Evolutionary conservation across 2,329 filamentous ascomycete genomes (phyloP).

Genomic region (Colletotrichum zoysiae): DNA sequence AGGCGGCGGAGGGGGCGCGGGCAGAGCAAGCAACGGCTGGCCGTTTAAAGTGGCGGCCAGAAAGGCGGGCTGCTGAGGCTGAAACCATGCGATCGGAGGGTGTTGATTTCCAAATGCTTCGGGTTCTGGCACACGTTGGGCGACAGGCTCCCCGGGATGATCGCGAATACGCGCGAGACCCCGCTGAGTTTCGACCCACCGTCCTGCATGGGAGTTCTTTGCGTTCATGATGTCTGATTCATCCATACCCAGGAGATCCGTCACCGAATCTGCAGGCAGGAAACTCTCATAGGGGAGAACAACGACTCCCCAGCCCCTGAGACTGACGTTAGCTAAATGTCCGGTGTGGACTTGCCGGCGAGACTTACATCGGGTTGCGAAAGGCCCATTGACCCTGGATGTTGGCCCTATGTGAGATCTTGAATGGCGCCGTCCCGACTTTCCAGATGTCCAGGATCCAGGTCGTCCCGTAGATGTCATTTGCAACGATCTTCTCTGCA

Average conservation of each 20-base stretch:
- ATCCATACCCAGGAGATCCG: slow-evolving; percentile 28
- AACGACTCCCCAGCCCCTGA: slow-evolving; percentile 64
- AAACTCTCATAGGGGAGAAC: slow-evolving; percentile 60
- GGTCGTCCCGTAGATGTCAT: slow-evolving; percentile 62
- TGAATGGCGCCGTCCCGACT: slow-evolving; percentile 38
- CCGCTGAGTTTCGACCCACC: slow-evolving; percentile 35
- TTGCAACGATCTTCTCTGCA: slow-evolving; percentile 63
- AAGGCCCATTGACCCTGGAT: slow-evolving; percentile 37
- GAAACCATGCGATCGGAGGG: slow-evolving; percentile 4
- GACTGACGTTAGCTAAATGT: slow-evolving; percentile 14
- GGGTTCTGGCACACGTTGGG: slow-evolving; percentile 22
- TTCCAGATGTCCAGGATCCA: slow-evolving; percentile 69
- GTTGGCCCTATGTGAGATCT: slow-evolving; percentile 32
- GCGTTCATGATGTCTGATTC: slow-evolving; percentile 25
- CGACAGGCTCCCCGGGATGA: slow-evolving; percentile 30
- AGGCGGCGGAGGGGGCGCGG: slow-evolving; percentile 15
- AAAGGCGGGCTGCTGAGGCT: slow-evolving; percentile 19
- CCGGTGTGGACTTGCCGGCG: too few relatives aligned
- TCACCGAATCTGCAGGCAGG: slow-evolving; percentile 47
- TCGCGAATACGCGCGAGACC: slow-evolving; percentile 35
- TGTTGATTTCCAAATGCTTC: slow-evolving; percentile 12
- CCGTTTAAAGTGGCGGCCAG: slow-evolving; percentile 7
- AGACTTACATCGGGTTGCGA: slow-evolving; percentile 35
- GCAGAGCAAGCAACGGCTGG: slow-evolving; percentile 21
- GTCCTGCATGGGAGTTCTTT: slow-evolving; percentile 26